phyloP scores from a whole-genome alignment of 257 asterid species.

The Plantago elongata region DNA sequence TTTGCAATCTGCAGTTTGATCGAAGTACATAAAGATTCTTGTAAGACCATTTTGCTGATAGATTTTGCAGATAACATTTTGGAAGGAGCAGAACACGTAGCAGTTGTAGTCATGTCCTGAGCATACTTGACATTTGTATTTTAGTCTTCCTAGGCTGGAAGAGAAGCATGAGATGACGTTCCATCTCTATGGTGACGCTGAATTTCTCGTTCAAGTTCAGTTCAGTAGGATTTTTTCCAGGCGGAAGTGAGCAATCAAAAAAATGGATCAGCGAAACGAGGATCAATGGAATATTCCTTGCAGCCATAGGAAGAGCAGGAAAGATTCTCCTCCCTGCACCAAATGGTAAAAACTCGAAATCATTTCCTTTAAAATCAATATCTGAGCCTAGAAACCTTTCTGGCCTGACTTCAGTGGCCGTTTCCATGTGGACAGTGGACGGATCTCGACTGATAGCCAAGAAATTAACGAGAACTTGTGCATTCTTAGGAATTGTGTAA shows the following conservation, averaged over 20 bases:
- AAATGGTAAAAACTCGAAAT: slow-evolving; percentile 40
- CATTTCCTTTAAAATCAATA: slow-evolving; percentile 39
- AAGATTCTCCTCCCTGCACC: slow-evolving; percentile 52
- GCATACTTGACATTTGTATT: neutral
- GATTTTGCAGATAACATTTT: slow-evolving; percentile 26
- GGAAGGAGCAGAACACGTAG: no score
- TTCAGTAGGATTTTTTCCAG: neutral
- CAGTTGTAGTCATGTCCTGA: no score
- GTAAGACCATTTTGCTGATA: slow-evolving; percentile 2
- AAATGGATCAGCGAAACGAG: slow-evolving; percentile 28
- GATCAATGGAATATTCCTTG: slow-evolving; percentile 21
- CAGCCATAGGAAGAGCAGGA: slow-evolving; percentile 43
- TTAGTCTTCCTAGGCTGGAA: slow-evolving; percentile 28
- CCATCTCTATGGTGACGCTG: slow-evolving; percentile 24
- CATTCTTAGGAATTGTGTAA: slow-evolving; percentile 28
- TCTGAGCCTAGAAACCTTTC: slow-evolving; percentile 33
- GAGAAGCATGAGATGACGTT: slow-evolving; percentile 26
- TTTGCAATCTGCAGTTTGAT: no score
- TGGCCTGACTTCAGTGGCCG: slow-evolving; percentile 35
- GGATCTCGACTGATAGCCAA: slow-evolving; percentile 45
- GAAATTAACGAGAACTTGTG: slow-evolving; percentile 27
- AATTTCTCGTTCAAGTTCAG: slow-evolving; percentile 22
- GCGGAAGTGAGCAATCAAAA: slow-evolving; percentile 33
- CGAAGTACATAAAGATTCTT: no score
- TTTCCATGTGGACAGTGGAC: slow-evolving; percentile 28